phyloP scores from a whole-genome alignment of 2,329 filamentous ascomycete species.

The Phoma sp. region DNA sequence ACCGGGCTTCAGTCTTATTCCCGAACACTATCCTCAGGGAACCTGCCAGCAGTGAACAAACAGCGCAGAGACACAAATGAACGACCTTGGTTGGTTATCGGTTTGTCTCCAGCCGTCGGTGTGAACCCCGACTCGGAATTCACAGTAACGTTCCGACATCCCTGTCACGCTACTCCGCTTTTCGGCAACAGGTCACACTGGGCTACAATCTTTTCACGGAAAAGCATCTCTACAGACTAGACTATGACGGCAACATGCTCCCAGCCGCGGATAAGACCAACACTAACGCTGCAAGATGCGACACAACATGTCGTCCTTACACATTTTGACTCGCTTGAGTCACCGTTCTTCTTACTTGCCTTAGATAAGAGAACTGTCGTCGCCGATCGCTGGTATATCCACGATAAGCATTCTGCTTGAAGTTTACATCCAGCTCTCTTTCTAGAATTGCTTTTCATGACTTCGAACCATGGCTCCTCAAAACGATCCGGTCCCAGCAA shows the following conservation, averaged over 20 bases:
- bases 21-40: not conserved
- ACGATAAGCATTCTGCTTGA: not conserved
- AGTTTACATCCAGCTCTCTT: not conserved
- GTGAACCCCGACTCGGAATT: slow-evolving; percentile 2
- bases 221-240: slow-evolving; percentile 31
- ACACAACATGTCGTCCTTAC: slow-evolving; percentile 22
- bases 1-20: slow-evolving; percentile 3
- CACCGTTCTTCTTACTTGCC: slow-evolving; percentile 4
- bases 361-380: slow-evolving; percentile 4
- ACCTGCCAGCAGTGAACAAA: not conserved
- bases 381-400: not conserved
- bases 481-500: slow-evolving; percentile 27
- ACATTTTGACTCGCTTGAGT: slow-evolving; percentile 16
- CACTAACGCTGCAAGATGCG: slow-evolving; percentile 20
- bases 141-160: slow-evolving; percentile 18
- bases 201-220: slow-evolving; percentile 37
- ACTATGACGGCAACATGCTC: slow-evolving; percentile 26
- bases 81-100: not conserved
- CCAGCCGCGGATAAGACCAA: slow-evolving; percentile 23
- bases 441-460: slow-evolving; percentile 30
- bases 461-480: slow-evolving; percentile 36
- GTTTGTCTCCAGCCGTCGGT: slow-evolving; percentile 5
- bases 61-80: not conserved
- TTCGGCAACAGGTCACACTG: slow-evolving; percentile 30
- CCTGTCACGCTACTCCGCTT: slow-evolving; percentile 29